phyloP scores from a whole-genome alignment of 2,329 filamentous ascomycete species.

The Xylaria sp. region DNA sequence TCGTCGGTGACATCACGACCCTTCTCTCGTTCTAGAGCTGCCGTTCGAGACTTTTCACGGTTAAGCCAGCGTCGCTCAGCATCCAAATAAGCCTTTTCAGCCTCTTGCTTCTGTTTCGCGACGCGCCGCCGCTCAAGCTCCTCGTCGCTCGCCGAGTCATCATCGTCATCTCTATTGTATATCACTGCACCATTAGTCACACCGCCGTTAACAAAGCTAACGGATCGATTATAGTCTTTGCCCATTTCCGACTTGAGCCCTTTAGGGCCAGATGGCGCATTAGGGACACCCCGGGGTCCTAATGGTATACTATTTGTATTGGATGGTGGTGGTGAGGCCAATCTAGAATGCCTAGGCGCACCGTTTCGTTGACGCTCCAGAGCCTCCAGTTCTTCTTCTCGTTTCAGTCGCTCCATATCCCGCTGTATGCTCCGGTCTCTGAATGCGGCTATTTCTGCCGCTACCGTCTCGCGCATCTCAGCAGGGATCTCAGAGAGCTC shows the following conservation, averaged over 20 bases:
- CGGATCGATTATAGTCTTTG: conserved; percentile 59
- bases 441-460: conserved; percentile 92
- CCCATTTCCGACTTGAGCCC: conserved; percentile 59
- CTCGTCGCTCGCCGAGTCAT: conserved; percentile 84
- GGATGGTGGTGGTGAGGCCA: conserved; percentile 73
- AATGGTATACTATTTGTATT: conserved; percentile 75
- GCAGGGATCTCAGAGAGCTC: conserved; percentile 94
- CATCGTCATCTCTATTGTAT: conserved; percentile 77
- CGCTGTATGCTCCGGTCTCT: conserved; percentile 87
- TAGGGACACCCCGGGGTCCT: conserved; percentile 73
- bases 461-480: conserved; percentile 94
- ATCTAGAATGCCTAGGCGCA: conserved; percentile 65
- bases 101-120: conserved; percentile 74
- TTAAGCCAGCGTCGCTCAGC: conserved; percentile 91
- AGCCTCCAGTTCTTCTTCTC: conserved; percentile 92
- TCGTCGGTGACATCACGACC: conserved; percentile 79
- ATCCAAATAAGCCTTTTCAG: conserved; percentile 81
- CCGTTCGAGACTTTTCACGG: conserved; percentile 81
- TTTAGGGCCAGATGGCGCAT: conserved; percentile 72
- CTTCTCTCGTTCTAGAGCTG: conserved; percentile 83
- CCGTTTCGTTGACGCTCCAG: conserved; percentile 78
- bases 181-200: conserved; percentile 64
- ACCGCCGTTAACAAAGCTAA: conserved; percentile 83
- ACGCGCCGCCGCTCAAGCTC: conserved; percentile 78
- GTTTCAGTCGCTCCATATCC: conserved; percentile 83